Evolutionary conservation across 2,329 filamentous ascomycete species (phyloP).

Genomic region (Xylariomycetidae sp.): DNA sequence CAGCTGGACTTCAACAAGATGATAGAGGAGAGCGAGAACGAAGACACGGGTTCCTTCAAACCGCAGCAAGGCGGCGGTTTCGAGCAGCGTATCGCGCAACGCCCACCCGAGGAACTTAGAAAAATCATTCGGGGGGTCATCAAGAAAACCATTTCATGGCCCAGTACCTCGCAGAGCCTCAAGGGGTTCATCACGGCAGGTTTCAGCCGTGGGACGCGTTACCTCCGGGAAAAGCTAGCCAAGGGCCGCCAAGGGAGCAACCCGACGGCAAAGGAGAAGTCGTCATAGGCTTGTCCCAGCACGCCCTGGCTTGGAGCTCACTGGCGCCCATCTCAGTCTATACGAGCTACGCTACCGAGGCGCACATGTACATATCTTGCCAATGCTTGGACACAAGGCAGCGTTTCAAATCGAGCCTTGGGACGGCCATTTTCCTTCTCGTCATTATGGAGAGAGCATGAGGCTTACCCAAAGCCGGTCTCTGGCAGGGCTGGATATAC

Average conservation of each 20-base stretch:
- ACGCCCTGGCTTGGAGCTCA: no score
- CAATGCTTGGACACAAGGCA: no score
- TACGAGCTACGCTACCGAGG: no score
- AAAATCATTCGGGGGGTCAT: slow-evolving; percentile 70
- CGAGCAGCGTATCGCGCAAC: slow-evolving; percentile 74
- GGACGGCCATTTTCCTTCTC: no score
- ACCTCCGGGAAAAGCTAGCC: slow-evolving; percentile 73
- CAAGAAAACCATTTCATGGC: slow-evolving; percentile 85
- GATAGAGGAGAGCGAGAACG: slow-evolving; percentile 69
- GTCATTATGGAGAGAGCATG: no score
- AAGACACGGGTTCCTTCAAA: slow-evolving; percentile 61
- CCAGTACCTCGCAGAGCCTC: slow-evolving; percentile 77
- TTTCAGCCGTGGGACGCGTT: slow-evolving; percentile 60
- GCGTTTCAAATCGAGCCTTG: no score
- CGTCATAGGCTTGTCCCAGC: background rate
- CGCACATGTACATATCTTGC: no score
- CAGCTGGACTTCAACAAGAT: slow-evolving; percentile 77
- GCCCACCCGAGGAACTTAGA: slow-evolving; percentile 60
- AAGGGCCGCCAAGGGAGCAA: slow-evolving; percentile 51
- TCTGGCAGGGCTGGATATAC: no score
- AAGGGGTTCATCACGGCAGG: slow-evolving; percentile 83
- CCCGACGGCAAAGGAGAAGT: background rate
- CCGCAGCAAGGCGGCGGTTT: slow-evolving; percentile 76
- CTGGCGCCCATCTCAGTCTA: no score
- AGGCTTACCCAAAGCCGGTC: no score